A percentile compares a stretch with the other conserved stretches of the same genome.
phyloP scores from a whole-genome alignment of 2,329 filamentous ascomycete species.

The Neofusicoccum sp. region DNA sequence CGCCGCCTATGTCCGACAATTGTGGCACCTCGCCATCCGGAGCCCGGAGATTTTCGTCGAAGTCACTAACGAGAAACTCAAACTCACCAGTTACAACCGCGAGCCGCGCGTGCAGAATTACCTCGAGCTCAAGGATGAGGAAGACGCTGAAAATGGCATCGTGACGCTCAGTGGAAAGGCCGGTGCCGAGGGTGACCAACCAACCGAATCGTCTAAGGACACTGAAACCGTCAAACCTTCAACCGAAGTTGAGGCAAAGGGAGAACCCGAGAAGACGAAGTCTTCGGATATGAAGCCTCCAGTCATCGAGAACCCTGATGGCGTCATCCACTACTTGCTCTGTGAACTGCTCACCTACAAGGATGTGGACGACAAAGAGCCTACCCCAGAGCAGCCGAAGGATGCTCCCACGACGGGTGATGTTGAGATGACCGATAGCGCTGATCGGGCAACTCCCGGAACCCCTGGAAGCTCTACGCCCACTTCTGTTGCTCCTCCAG shows the following conservation, averaged over 20 bases:
- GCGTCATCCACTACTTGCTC: slow-evolving; percentile 91
- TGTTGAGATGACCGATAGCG: slow-evolving; percentile 52
- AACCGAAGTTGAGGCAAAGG: slow-evolving; percentile 49
- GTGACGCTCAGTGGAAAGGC: not conserved
- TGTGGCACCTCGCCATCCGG: slow-evolving; percentile 79
- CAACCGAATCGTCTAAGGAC: not conserved
- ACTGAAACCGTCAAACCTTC: slow-evolving; percentile 30
- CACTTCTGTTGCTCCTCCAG: slow-evolving; percentile 41
- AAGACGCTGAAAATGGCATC: slow-evolving; percentile 27
- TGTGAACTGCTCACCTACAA: slow-evolving; percentile 90
- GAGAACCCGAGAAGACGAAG: slow-evolving; percentile 68
- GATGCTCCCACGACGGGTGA: slow-evolving; percentile 39
- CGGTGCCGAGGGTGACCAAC: slow-evolving; percentile 37
- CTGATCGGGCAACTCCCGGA: slow-evolving; percentile 27
- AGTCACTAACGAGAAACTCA: slow-evolving; percentile 81
- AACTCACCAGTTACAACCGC: slow-evolving; percentile 65
- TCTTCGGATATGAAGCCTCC: slow-evolving; percentile 74
- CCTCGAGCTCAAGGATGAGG: slow-evolving; percentile 56
- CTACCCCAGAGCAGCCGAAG: slow-evolving; percentile 49
- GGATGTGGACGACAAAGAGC: slow-evolving; percentile 86
- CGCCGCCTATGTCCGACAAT: slow-evolving; percentile 70
- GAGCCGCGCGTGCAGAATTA: slow-evolving; percentile 49
- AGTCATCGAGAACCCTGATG: slow-evolving; percentile 87
- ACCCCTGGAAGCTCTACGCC: slow-evolving; percentile 25
- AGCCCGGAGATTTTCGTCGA: slow-evolving; percentile 85